Evolutionary conservation across 805 yeast species (phyloP), one percentile per base, ranked within the genome.

Genomic region (Wickerhamiella kurtzmanii): DNA sequence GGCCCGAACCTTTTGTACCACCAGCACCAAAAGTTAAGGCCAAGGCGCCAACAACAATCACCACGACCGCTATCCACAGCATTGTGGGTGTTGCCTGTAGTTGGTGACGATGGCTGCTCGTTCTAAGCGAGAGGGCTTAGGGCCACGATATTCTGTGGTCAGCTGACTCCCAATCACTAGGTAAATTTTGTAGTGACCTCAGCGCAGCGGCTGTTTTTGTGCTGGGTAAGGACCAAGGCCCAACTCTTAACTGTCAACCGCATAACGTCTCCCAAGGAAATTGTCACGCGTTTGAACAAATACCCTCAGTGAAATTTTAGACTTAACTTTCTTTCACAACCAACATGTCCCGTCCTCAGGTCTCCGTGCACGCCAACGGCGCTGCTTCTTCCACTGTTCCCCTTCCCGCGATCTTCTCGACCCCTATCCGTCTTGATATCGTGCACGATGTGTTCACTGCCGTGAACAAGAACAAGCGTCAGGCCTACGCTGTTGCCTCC

Each of bases 391-490:
- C 84, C 64, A 77, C 89, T 64, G 73, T 88, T 63, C 85, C 95
- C 65, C 79, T 92, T 67, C 98, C 99, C 76, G 94, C 95, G 67
- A 96, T 92, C 68, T 92, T 92, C 84, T 73, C 86, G 74, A 96
- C 98, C 69, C 99, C 99, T 73, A 94, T 92, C 79, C 88, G 99
- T 80, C 89, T 96, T 69, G 99, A 92, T 72, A 77, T 92, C 68
- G 96, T 92, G 70, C 98, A 88, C 87, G 75, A 95, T 70, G 99
- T 92, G 64, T 92, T 87, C 83, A 84, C 88, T 71, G 82, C 88
- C 70, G 86, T 92, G 65, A 88, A 88, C 94, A 92, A 92, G 92
- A 92, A 92, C 95, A 89, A 89, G 87, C 87, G 99, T 77, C 99
- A 92, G 78, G 96, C 99, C 74, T 92, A 92, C 82, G 96, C 99